These are phyloP conservation scores for Coniferiporia sulphurascens DNA, from an alignment of 1,284 basidiomycete species.

Conservation along the genomic window DNA sequence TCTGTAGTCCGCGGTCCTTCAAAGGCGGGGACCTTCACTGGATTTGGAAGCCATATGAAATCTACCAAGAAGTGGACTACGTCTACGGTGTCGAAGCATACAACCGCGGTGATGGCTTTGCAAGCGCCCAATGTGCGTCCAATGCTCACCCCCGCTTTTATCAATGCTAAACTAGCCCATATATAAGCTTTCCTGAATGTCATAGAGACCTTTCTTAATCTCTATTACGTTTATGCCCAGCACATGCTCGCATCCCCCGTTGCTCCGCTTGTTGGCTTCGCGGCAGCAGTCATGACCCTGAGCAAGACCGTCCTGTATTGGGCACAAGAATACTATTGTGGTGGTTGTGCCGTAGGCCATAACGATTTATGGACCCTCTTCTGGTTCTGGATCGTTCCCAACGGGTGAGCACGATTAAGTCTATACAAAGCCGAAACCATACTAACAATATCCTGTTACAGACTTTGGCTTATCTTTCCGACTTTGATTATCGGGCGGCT, in stretches of 20 bases:
- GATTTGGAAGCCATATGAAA: conserved; percentile 80
- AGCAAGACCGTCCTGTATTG: conserved; percentile 85
- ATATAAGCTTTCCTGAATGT: conserved; percentile 70
- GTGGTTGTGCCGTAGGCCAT: conserved; percentile 70
- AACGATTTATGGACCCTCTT: conserved; percentile 54
- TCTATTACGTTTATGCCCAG: conserved; percentile 71
- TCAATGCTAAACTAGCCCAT: neutral
- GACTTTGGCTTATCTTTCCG: conserved; percentile 72
- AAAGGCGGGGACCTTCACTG: conserved; percentile 81
- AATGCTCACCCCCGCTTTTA: neutral
- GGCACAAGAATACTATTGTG: conserved; percentile 71
- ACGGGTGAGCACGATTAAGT: conserved; percentile 51
- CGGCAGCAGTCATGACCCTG: conserved; percentile 69
- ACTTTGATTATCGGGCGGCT: conserved; percentile 50
- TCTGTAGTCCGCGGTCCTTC: conserved; percentile 53
- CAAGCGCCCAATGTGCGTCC: conserved; percentile 78
- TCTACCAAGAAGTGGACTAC: conserved; percentile 72
- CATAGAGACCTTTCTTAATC: conserved; percentile 73
- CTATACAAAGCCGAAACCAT: neutral
- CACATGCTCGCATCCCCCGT: conserved; percentile 53
- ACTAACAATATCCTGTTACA: conserved; percentile 24
- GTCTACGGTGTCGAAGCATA: conserved; percentile 72
- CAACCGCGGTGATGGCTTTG: conserved; percentile 70
- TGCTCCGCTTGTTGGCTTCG: conserved; percentile 74
- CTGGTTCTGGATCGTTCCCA: conserved; percentile 71